phyloP scores from a whole-genome alignment of 768 basidiomycete genomes.

The Neoboletus magnificus region DNA sequence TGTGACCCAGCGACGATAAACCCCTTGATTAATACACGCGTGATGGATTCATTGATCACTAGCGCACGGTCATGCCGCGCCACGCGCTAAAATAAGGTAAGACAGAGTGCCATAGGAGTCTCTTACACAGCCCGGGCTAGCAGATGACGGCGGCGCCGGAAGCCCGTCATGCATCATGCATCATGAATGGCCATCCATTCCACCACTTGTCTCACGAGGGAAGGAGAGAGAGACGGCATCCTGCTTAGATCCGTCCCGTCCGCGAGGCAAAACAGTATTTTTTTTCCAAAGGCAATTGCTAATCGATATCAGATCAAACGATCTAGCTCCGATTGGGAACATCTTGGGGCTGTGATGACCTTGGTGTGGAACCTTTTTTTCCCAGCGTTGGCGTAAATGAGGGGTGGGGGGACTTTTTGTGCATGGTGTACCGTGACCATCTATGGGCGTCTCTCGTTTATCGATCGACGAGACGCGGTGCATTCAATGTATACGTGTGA shows the following conservation, averaged over 20 bases:
- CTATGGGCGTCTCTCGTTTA: not conserved
- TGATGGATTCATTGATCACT: constrained; percentile 16
- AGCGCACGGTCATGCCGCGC: not conserved
- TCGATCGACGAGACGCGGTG: not conserved
- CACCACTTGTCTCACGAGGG: not conserved
- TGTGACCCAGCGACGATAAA: constrained; percentile 10
- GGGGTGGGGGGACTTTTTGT: not conserved
- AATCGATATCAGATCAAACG: constrained; percentile 19
- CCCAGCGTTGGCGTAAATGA: not conserved
- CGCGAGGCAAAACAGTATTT: not conserved
- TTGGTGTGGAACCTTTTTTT: not conserved
- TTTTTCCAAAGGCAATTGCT: constrained; percentile 1
- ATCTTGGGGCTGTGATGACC: not conserved
- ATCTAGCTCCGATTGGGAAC: constrained; percentile 17
- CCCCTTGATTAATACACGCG: constrained; percentile 4
- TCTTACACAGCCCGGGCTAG: not conserved
- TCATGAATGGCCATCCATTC: not conserved
- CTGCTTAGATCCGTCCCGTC: constrained; percentile 8
- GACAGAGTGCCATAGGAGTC: not conserved
- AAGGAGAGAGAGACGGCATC: not conserved
- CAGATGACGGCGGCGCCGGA: not conserved
- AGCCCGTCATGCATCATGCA: no score
- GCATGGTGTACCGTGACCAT: not conserved
- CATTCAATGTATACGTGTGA: not conserved
- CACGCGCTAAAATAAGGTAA: not conserved